Evolutionary conservation across 2,329 filamentous ascomycete genomes (phyloP), one percentile per base, ranked within the genome.

Genomic region (Ascomycota sp.): DNA sequence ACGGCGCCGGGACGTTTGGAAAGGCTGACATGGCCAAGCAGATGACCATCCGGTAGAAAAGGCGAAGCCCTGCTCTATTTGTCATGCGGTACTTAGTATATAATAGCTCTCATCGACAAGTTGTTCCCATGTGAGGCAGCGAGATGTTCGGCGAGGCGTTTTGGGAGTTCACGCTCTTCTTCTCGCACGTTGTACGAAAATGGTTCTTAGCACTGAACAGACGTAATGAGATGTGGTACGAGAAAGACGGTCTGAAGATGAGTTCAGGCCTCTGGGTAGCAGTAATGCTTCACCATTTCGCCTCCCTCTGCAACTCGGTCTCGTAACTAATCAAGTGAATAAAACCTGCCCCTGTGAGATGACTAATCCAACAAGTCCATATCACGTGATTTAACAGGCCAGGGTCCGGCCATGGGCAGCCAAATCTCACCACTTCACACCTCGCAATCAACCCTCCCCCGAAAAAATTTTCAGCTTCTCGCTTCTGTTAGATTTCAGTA

Each of bases 11-110:
- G 37, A 62, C 76, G 35, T 75, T 75, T 29, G 69, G 68, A 54
- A 86, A 86, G 60, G 82, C 78, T 32, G 73, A 80, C 46, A 77
- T 86, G 65, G 73, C 73, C 50, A 94, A 93, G 73, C 81, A 86
- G 55, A 92, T 93, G 78, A 94, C 85, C 27, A 86, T 86, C 50
- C 75, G 80, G 49, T 89, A 70, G 65, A 44, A 34, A 31, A 36
- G 3, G 35, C 30, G 22, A 28, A 15, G 25, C 38, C 38, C 34
- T 33, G 37, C 38, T 21, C 8, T 36, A 43, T 38, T 37, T n/a
- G n/a, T 44, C 40, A 48, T 28, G 55, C 47, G 55, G 57, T 62
- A 62, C n/a, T n/a, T n/a, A n/a, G n/a, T 51, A 56, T 61, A 62
- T 59, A 36, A 33, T 40, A 47, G 46, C 45, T 48, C 51, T 48